Evolutionary conservation across 768 basidiomycete species (phyloP).

Genomic region (Pholiota microspora): DNA sequence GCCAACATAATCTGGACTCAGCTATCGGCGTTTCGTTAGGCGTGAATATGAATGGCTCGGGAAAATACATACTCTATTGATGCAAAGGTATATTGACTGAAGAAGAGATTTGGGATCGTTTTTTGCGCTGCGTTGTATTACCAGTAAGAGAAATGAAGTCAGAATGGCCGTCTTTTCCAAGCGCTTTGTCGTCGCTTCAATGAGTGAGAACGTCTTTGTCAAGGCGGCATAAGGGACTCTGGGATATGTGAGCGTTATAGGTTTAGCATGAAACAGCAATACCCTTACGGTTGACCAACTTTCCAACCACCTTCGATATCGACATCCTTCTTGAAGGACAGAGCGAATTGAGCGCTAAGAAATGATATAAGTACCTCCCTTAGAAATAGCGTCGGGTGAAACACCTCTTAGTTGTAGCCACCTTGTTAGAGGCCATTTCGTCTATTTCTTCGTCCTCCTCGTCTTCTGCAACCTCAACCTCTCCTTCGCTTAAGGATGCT

Average conservation of each 20-base stretch:
- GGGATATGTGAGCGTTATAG: no score
- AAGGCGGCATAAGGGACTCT: conserved; percentile 96
- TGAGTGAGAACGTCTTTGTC: conserved; percentile 81
- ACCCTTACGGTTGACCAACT: conserved; percentile 73
- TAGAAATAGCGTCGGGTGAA: background rate
- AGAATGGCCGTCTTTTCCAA: conserved; percentile 88
- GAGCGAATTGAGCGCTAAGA: conserved; percentile 64
- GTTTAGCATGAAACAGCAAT: no score
- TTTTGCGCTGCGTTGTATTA: conserved; percentile 81
- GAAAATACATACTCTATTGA: conserved; percentile 73
- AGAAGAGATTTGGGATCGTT: conserved; percentile 75
- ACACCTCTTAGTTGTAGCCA: conserved; percentile 64
- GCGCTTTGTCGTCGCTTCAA: conserved; percentile 94
- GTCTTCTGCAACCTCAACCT: conserved; percentile 25
- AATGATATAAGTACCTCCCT: conserved; percentile 1
- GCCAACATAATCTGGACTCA: conserved; percentile 94
- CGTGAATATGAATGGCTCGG: background rate
- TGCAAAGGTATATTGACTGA: conserved; percentile 92
- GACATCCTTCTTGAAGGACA: conserved; percentile 62
- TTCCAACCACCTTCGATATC: conserved; percentile 84
- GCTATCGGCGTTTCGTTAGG: conserved; percentile 37
- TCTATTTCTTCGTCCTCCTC: conserved; percentile 32
- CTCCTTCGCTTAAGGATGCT: conserved; percentile 23
- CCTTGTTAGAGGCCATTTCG: conserved; percentile 25
- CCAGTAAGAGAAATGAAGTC: conserved; percentile 84